These are phyloP conservation scores for Tremella fuciformis DNA, from an alignment of 768 basidiomycete species.

Conservation along the genomic window DNA sequence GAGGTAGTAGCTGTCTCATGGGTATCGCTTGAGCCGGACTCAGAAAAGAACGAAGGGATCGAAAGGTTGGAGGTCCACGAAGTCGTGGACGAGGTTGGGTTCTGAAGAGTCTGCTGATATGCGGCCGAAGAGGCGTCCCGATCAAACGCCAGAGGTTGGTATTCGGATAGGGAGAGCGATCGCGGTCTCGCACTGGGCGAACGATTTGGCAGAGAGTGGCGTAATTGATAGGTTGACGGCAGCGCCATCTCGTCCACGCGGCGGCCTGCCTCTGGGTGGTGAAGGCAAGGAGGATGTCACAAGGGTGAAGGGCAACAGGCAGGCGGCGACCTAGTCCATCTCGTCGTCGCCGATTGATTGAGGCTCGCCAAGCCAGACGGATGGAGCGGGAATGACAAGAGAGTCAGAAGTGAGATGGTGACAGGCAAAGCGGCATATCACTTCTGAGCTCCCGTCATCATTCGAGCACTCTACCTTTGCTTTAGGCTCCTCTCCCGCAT, in stretches of 20 bases:
- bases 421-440: too few relatives aligned
- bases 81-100: conserved; percentile 13
- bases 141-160: conserved; percentile 41
- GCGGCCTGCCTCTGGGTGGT: neutral
- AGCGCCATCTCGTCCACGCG: conserved; percentile 20
- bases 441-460: too few relatives aligned
- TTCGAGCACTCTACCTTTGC: too few relatives aligned
- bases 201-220: conserved; percentile 31
- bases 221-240: conserved; percentile 22
- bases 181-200: conserved; percentile 29
- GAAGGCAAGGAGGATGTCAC: neutral
- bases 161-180: conserved; percentile 37
- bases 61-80: neutral
- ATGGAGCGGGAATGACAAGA: too few relatives aligned
- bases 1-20: conserved; percentile 12
- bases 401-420: too few relatives aligned
- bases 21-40: conserved; percentile 19
- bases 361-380: too few relatives aligned
- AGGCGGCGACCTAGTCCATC: too few relatives aligned
- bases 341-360: too few relatives aligned
- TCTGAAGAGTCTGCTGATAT: conserved; percentile 25
- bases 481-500: too few relatives aligned
- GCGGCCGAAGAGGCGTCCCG: conserved; percentile 33
- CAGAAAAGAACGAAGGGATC: conserved; percentile 2
- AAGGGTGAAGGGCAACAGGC: too few relatives aligned